A percentile compares a stretch with the other conserved stretches of the same genome.
phyloP scores from a whole-genome alignment of 257 asterid species.

The Nemophila menziesii region DNA sequence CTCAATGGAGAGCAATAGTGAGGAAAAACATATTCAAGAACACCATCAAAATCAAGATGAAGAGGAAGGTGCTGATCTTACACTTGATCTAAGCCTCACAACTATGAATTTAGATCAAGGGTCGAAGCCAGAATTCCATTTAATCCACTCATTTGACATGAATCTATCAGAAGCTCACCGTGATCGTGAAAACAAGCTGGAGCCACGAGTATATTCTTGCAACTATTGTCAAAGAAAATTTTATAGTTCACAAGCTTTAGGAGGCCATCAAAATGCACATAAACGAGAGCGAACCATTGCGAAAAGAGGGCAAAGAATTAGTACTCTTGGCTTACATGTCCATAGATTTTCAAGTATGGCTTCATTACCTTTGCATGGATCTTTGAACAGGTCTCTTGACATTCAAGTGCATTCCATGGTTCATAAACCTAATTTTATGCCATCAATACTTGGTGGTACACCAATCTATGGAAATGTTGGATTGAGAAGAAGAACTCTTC shows the following conservation, averaged over 20 bases:
- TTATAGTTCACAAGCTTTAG: constrained; percentile 88
- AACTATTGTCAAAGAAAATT: constrained; percentile 75
- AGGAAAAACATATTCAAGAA: constrained; percentile 2
- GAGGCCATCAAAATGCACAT: constrained; percentile 96
- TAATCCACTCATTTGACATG: constrained; percentile 16
- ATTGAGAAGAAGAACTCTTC: constrained; percentile 35
- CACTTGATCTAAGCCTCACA: constrained; percentile 47
- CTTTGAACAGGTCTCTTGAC: constrained; percentile 41
- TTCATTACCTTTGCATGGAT: constrained; percentile 41
- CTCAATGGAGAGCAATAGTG: constrained; percentile 4
- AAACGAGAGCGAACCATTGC: constrained; percentile 77
- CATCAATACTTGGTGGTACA: background rate
- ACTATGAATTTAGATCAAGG: constrained; percentile 18
- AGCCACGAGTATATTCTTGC: constrained; percentile 60
- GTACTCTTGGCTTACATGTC: background rate
- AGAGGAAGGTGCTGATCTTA: constrained; percentile 16
- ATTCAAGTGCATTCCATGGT: constrained; percentile 57
- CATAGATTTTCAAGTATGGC: background rate
- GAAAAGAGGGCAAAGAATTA: constrained; percentile 29
- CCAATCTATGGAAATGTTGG: constrained; percentile 7
- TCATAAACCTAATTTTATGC: constrained; percentile 39
- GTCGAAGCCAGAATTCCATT: constrained; percentile 24
- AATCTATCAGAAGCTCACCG: background rate
- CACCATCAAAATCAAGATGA: background rate
- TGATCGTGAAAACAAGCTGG: background rate